Evolutionary conservation across 2,329 filamentous ascomycete species (phyloP), one percentile per base, ranked within the genome.

Genomic region (Rhinocladiella mackenziei): DNA sequence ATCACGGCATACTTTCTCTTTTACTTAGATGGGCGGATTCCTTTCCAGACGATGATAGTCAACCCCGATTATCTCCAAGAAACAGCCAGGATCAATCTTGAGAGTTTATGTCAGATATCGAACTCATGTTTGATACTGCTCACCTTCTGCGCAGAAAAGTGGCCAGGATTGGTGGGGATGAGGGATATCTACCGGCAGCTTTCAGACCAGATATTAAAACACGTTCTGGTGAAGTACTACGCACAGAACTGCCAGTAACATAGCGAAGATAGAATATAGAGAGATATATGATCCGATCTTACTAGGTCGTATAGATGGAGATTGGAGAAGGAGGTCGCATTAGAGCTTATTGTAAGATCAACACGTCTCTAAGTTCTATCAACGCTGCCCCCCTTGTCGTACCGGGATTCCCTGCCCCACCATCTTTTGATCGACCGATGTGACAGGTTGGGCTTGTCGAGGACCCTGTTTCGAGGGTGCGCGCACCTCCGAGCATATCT

Each of bases 1-100:
- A 43, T 58, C 9, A 45, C 57, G 3, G 53, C 53, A 1, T 41
- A 59, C 23, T 50, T 53, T 4, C 29, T 58, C 23, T 39, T 57
- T 22, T 43, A 45, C 1, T 43, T 59, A 4, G 51, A 56, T 26
- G 53, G 47, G 5, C 40, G 51, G 13, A 15, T 36, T 4, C 15
- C 29, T 4, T 26, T 34, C 13, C 11, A 15, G 5, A 19, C 23
- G 11, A 19, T 36, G 22, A 17, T 43, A 6, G 23, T 11, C 11
- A 26, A 23, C 31, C 30, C 39, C 1, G 13, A 18, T n/a, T 25
- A 20, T 18, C 8, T 25, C 11, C 10, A 43, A 28, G 39, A 43
- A 15, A 36, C 30, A 18, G n/a, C 5, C 10, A 36, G 19, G 11
- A 38, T 48, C 15, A 25, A 43, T 20, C 17, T 44, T n/a, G 22